Conservation (phyloP, 495 filamentous ascomycete genomes). For the Daldinia decipiens region DNA sequence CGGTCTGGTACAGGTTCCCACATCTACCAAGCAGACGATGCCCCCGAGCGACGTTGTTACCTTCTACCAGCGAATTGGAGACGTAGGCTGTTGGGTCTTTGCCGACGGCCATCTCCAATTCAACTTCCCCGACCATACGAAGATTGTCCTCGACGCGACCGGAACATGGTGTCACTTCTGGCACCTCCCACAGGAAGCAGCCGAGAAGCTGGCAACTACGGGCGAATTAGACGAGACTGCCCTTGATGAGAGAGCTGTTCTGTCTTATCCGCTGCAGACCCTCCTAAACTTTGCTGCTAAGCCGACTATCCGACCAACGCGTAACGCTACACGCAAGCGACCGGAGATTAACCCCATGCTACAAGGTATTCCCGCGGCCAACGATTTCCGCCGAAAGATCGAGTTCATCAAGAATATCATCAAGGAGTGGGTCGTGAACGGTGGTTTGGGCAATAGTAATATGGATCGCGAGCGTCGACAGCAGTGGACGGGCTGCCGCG, state of each 20-base stretch:
- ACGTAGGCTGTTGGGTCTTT: conserved; percentile 90
- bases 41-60: conserved; percentile 73
- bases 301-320: conserved; percentile 57
- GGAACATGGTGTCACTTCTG: conserved; percentile 86
- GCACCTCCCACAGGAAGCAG: conserved; percentile 77
- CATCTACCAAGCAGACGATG: conserved; percentile 53
- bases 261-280: conserved; percentile 70
- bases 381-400: conserved; percentile 82
- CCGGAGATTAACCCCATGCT: conserved; percentile 68
- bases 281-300: conserved; percentile 64
- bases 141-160: conserved; percentile 80
- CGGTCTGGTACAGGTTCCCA: conserved; percentile 59
- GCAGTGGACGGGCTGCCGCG: conserved; percentile 74
- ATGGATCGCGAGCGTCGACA: conserved; percentile 62
- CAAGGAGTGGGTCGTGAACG: conserved; percentile 76
- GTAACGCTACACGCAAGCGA: conserved; percentile 54
- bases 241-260: conserved; percentile 66
- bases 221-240: conserved; percentile 74
- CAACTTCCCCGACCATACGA: conserved; percentile 98
- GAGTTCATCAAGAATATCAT: conserved; percentile 76
- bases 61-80: conserved; percentile 89
- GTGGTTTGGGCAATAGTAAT: conserved; percentile 71
- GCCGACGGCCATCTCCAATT: conserved; percentile 87
- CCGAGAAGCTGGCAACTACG: conserved; percentile 67
- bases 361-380: conserved; percentile 73